Evolutionary conservation across 2,329 filamentous ascomycete genomes (phyloP).

Genomic region (Pseudocercospora crystallina): DNA sequence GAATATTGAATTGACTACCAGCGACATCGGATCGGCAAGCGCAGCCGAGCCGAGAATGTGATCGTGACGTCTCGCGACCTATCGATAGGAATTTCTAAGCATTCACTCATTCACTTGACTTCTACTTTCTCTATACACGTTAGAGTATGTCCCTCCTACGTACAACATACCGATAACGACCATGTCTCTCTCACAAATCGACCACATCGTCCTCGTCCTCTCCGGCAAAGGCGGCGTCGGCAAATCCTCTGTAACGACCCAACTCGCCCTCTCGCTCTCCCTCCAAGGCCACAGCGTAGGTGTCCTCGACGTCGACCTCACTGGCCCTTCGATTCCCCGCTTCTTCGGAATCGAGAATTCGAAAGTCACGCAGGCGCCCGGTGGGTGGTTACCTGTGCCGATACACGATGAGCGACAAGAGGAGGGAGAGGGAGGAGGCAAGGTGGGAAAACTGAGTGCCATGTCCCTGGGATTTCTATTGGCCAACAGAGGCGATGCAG

Average conservation of each 20-base stretch:
- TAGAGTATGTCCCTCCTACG: too few species aligned
- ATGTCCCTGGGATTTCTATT: slow-evolving; percentile 95
- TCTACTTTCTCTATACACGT: too few species aligned
- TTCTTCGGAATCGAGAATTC: slow-evolving; percentile 86
- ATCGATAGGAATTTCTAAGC: too few species aligned
- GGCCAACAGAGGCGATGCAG: slow-evolving; percentile 77
- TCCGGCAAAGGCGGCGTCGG: slow-evolving; percentile 98
- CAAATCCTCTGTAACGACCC: slow-evolving; percentile 96
- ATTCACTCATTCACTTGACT: too few species aligned
- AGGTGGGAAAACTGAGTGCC: slow-evolving; percentile 67
- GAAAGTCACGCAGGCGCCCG: slow-evolving; percentile 87
- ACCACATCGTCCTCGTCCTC: slow-evolving; percentile 78
- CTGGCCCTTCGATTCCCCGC: slow-evolving; percentile 91
- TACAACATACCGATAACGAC: too few species aligned
- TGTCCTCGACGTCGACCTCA: slow-evolving; percentile 93
- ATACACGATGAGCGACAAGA: slow-evolving; percentile 62
- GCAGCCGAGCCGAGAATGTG: too few species aligned
- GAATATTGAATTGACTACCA: too few species aligned
- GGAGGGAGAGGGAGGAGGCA: slow-evolving; percentile 18
- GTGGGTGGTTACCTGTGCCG: slow-evolving; percentile 86
- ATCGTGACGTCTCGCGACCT: too few species aligned
- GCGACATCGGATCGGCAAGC: too few species aligned
- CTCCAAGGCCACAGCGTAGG: slow-evolving; percentile 85
- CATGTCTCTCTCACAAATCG: slow-evolving; percentile 70
- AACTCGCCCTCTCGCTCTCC: slow-evolving; percentile 86